Percentiles rank a stretch among this genome's conserved stretches.
phyloP scores from a whole-genome alignment of 805 yeast species.

The Priceomyces fermenticarens region DNA sequence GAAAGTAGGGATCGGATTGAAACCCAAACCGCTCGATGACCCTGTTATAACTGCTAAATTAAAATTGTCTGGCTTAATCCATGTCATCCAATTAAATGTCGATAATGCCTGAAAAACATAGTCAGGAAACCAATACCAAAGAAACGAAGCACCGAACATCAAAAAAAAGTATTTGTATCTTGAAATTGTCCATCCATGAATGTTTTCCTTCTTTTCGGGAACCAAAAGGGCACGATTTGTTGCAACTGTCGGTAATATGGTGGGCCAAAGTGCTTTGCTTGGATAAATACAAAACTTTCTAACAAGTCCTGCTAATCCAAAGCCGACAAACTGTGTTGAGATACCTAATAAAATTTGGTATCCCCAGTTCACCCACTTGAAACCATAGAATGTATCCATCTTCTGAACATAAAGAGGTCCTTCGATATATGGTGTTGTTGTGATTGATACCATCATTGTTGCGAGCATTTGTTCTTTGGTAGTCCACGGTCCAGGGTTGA shows the following conservation, averaged over 20 bases:
- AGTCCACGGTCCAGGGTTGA: constrained; percentile 11
- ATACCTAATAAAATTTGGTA: constrained; percentile 23
- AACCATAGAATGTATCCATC: constrained; percentile 2
- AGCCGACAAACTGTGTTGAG: constrained; percentile 25
- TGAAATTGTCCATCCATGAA: constrained; percentile 30
- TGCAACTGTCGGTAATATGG: constrained; percentile 27
- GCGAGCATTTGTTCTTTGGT: constrained; percentile 7
- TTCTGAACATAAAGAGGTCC: constrained; percentile 6
- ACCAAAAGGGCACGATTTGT: constrained; percentile 34
- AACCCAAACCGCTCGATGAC: constrained; percentile 42
- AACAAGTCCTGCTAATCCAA: constrained; percentile 30
- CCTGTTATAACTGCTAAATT: constrained; percentile 52
- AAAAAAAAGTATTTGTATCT: constrained; percentile 30
- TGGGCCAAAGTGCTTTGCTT: constrained; percentile 25
- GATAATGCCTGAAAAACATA: constrained; percentile 42
- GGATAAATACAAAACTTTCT: constrained; percentile 28
- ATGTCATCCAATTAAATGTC: constrained; percentile 53
- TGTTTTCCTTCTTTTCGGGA: constrained; percentile 27
- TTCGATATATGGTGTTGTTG: constrained; percentile 5
- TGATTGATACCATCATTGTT: constrained; percentile 6
- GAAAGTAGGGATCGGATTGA: constrained; percentile 52
- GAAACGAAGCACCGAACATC: constrained; percentile 24
- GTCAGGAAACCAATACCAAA: constrained; percentile 46
- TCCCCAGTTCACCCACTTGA: constrained; percentile 8
- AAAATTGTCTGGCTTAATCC: constrained; percentile 53